Evolutionary conservation across 2,329 filamentous ascomycete genomes (phyloP).

Genomic region (Coniochaeta ligniaria): DNA sequence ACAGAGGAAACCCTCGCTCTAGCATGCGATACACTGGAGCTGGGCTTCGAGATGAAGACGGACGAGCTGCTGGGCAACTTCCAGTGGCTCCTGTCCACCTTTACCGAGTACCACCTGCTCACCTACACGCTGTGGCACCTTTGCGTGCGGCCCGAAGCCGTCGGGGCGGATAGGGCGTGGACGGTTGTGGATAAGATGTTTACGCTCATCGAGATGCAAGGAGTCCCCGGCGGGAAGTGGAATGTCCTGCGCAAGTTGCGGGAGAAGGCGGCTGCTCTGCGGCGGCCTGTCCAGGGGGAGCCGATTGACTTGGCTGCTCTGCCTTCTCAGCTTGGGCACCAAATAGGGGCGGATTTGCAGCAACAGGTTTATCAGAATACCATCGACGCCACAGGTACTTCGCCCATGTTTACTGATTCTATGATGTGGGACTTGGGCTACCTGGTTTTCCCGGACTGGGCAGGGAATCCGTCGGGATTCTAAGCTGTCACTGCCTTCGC

Average conservation of each 20-base stretch:
- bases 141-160: slow-evolving; percentile 6
- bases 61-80: slow-evolving; percentile 3
- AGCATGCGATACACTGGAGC: slow-evolving; percentile 4
- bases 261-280: not conserved
- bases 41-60: slow-evolving; percentile 2
- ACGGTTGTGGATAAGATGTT: not conserved
- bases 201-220: not conserved
- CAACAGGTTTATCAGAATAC: not conserved
- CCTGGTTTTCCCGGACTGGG: not conserved
- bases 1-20: slow-evolving; percentile 13
- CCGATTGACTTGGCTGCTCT: not conserved
- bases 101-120: slow-evolving; percentile 8
- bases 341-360: not conserved
- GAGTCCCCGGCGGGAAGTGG: not conserved
- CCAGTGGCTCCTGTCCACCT: slow-evolving; percentile 3
- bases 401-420: not conserved
- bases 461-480: not conserved
- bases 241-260: not conserved
- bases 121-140: slow-evolving; percentile 10
- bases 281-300: not conserved
- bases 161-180: slow-evolving; percentile 1
- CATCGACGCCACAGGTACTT: not conserved
- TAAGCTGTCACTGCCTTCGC: not conserved
- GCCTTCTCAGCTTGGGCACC: not conserved
- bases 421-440: not conserved